phyloP scores from a whole-genome alignment of 768 basidiomycete genomes.

The Dioszegia aurantiaca region DNA sequence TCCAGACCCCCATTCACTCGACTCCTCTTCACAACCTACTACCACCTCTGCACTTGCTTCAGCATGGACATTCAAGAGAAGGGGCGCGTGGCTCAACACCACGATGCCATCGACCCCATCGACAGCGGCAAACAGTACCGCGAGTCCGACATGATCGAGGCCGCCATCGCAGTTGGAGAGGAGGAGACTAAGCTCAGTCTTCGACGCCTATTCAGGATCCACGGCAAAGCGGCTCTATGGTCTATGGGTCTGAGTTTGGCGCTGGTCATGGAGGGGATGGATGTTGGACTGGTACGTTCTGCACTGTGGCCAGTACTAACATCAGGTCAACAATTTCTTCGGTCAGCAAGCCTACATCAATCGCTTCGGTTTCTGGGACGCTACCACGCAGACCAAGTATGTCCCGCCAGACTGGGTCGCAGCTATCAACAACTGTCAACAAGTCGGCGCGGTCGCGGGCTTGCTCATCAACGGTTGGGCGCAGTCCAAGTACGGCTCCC shows the following conservation, averaged over 20 bases:
- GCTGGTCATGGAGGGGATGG: conserved; percentile 14
- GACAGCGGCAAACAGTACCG: conserved; percentile 9
- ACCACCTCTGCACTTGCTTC: too few species aligned
- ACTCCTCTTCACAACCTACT: too few species aligned
- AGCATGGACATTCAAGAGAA: too few species aligned
- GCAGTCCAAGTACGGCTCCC: conserved; percentile 38
- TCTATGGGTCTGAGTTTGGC: conserved; percentile 7
- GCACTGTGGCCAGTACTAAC: too few species aligned
- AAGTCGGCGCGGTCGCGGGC: conserved; percentile 27
- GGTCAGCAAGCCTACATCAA: neutral
- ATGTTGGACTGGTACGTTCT: conserved; percentile 8
- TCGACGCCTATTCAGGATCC: conserved; percentile 5
- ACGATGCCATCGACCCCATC: too few species aligned
- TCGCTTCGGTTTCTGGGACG: conserved; percentile 3
- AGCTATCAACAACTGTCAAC: conserved; percentile 14
- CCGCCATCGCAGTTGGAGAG: conserved; percentile 22
- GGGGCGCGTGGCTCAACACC: too few species aligned
- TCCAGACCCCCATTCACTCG: too few species aligned
- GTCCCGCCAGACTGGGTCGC: conserved; percentile 11
- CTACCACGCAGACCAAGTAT: neutral
- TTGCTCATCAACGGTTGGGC: conserved; percentile 34
- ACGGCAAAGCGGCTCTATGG: conserved; percentile 2
- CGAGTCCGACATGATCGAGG: conserved; percentile 22
- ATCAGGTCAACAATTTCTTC: conserved; percentile 14
- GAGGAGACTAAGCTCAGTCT: conserved; percentile 9